These are phyloP conservation scores for Phytophthora europaea DNA, from an alignment of 352 stramenopile species.

Conservation along the genomic window DNA sequence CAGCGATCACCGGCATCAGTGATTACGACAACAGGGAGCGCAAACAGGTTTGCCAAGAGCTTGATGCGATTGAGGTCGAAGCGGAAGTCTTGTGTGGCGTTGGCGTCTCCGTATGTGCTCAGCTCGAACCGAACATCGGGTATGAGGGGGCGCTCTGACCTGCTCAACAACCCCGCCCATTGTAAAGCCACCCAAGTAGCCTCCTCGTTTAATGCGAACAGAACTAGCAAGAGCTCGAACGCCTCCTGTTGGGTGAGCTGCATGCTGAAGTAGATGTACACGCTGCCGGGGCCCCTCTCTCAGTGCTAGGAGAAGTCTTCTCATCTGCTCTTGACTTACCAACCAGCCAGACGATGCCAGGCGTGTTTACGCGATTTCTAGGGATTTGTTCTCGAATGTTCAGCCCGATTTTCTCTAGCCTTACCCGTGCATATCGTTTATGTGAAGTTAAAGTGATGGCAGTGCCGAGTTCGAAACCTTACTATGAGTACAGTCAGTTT, in stretches of 20 bases:
- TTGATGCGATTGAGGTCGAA: background rate
- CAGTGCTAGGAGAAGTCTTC: background rate
- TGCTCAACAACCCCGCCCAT: background rate
- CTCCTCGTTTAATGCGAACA: background rate
- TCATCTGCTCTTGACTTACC: background rate
- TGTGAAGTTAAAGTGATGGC: background rate
- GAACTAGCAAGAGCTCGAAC: background rate
- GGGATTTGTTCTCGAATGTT: background rate
- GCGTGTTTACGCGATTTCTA: background rate
- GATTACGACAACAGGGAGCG: background rate
- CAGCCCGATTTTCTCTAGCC: background rate
- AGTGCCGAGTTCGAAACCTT: background rate
- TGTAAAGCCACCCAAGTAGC: background rate
- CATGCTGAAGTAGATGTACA: background rate
- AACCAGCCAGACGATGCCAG: background rate
- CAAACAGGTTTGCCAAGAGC: background rate
- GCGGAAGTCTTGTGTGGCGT: background rate
- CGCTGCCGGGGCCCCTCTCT: background rate
- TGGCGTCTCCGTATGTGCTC: background rate
- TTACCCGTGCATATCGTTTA: background rate
- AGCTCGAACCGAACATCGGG: background rate
- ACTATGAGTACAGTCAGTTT: no score
- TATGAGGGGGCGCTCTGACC: background rate
- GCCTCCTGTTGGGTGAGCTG: background rate
- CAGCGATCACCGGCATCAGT: background rate